Conservation (phyloP, 106 monocot genomes). For the Cymbidium sinense region DNA sequence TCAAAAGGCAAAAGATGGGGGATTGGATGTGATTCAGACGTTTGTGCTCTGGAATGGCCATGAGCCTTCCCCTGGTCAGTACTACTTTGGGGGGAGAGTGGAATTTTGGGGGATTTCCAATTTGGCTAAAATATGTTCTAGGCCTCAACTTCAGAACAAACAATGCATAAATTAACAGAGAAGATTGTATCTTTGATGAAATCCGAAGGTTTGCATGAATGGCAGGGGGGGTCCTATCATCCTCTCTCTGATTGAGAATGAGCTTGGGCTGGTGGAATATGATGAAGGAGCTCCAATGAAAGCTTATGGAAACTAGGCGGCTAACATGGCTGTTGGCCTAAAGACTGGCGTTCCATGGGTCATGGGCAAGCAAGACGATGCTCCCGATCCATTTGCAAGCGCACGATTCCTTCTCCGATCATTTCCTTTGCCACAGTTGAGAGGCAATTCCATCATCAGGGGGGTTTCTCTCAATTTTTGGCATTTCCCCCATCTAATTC, state of each 20-base stretch:
- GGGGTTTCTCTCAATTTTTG: too few species aligned
- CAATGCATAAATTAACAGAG: constrained; percentile 73
- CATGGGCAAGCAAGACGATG: constrained; percentile 98
- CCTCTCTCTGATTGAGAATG: constrained; percentile 94
- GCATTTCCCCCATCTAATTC: too few species aligned
- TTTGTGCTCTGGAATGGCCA: constrained; percentile 94
- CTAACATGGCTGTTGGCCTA: constrained; percentile 76
- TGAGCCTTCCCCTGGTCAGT: constrained; percentile 73
- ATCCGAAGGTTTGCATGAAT: constrained; percentile 65
- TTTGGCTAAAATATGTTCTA: constrained; percentile 86
- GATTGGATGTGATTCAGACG: constrained; percentile 83
- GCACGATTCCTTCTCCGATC: too few species aligned
- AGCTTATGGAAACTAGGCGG: constrained; percentile 72
- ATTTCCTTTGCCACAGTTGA: too few species aligned
- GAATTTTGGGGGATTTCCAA: constrained; percentile 99
- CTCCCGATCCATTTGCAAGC: constrained; percentile 98
- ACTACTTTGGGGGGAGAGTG: constrained; percentile 90
- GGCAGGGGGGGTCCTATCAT: constrained; percentile 95
- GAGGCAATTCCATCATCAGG: too few species aligned
- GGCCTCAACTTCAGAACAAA: constrained; percentile 94
- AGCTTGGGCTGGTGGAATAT: constrained; percentile 74
- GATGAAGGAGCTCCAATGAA: constrained; percentile 45
- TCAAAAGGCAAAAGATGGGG: constrained; percentile 87
- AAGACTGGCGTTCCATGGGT: constrained; percentile 92
- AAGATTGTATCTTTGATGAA: constrained; percentile 96